Conservation (phyloP, 306 rosid species). For the Chamaecrista fasciculata region DNA sequence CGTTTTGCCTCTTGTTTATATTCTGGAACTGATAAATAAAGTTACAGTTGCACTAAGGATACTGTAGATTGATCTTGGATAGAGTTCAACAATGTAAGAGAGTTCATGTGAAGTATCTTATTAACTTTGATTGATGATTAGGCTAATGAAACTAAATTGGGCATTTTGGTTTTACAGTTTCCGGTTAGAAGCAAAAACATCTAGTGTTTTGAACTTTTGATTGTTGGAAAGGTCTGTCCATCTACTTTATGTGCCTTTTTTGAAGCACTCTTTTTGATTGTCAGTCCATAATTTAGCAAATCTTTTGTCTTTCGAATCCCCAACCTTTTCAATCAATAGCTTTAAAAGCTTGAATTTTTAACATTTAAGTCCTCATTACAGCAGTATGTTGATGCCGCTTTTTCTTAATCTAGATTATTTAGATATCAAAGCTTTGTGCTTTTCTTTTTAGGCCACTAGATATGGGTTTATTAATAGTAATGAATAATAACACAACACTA, state of each 20-base stretch:
- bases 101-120: background rate
- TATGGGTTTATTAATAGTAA: background rate
- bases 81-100: background rate
- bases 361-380: background rate
- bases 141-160: background rate
- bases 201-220: background rate
- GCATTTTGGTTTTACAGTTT: background rate
- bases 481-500: background rate
- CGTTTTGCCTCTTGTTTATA: too few relatives aligned
- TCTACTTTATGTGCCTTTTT: background rate
- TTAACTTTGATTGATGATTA: conserved; percentile 1
- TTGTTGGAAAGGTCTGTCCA: background rate
- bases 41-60: background rate
- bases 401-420: conserved; percentile 5
- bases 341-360: too few relatives aligned
- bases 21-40: background rate
- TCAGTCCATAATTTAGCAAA: background rate
- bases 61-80: background rate
- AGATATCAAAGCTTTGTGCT: background rate
- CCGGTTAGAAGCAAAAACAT: background rate
- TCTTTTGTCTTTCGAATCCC: background rate
- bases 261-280: background rate
- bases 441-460: background rate
- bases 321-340: background rate
- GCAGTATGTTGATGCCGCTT: background rate